Evolutionary conservation across 305 asterid genomes (phyloP).

Genomic region (Vinca major): DNA sequence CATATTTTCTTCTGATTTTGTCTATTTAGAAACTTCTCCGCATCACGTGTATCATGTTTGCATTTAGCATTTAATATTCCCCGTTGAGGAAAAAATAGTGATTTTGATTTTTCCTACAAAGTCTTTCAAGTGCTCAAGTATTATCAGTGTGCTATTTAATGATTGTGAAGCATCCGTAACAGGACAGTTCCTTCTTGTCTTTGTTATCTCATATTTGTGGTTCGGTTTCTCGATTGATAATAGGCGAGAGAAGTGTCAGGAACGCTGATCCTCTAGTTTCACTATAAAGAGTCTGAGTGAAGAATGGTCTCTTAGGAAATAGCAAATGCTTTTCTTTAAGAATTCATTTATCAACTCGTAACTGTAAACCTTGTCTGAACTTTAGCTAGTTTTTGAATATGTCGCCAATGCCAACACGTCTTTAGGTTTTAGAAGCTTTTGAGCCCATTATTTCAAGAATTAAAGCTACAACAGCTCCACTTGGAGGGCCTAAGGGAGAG

Average conservation of each 20-base stretch:
- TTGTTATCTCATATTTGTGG: slow-evolving; percentile 43
- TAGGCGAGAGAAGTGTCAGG: too few relatives aligned
- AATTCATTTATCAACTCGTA: neutral
- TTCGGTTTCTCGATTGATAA: slow-evolving; percentile 4
- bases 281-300: neutral
- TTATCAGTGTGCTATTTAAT: neutral
- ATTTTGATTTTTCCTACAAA: neutral
- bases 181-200: neutral
- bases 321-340: neutral
- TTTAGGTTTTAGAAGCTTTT: slow-evolving; percentile 54
- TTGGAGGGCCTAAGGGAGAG: slow-evolving; percentile 95
- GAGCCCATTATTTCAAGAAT: slow-evolving; percentile 72
- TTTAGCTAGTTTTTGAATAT: neutral
- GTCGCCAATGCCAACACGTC: neutral
- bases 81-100: neutral
- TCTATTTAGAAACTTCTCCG: neutral
- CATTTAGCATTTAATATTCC: neutral
- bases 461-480: slow-evolving; percentile 60
- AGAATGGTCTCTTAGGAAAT: neutral
- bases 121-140: neutral
- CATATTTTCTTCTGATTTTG: slow-evolving; percentile 3
- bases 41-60: neutral
- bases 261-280: neutral
- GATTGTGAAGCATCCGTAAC: neutral
- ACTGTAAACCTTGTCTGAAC: neutral